Percentiles rank a stretch among this genome's conserved stretches.
phyloP scores from a whole-genome alignment of 2,329 filamentous ascomycete genomes.

The Venturia pyrina region DNA sequence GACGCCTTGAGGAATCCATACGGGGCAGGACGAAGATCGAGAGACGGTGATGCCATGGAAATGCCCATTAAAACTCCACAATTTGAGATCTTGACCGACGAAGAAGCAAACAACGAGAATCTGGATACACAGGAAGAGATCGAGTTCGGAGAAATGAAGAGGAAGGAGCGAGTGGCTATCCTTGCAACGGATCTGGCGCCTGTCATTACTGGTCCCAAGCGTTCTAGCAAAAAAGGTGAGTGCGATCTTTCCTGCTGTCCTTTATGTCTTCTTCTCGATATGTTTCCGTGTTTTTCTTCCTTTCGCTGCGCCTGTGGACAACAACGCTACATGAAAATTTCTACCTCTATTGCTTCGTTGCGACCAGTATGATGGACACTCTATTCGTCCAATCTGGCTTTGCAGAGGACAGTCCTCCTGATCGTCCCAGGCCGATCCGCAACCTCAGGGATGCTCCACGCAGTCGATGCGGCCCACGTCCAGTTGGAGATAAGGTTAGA shows the following conservation, averaged over 20 bases:
- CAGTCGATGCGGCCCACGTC: too few species aligned
- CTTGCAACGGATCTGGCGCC: constrained; percentile 66
- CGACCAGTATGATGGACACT: too few species aligned
- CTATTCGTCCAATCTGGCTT: too few species aligned
- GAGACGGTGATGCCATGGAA: constrained; percentile 27
- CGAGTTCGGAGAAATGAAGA: constrained; percentile 61
- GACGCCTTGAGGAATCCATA: constrained; percentile 88
- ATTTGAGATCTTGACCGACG: constrained; percentile 54
- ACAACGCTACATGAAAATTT: too few species aligned
- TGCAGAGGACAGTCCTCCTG: too few species aligned
- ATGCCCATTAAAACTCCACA: constrained; percentile 51
- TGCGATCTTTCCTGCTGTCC: constrained; percentile 9
- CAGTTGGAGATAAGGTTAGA: too few species aligned
- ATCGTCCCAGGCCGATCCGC: too few species aligned
- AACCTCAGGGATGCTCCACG: too few species aligned
- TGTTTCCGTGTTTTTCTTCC: background rate
- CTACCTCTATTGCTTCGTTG: too few species aligned
- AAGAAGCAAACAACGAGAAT: constrained; percentile 60
- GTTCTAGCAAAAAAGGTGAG: constrained; percentile 37
- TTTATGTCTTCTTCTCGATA: background rate
- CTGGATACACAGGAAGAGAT: constrained; percentile 58
- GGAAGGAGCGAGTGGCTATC: constrained; percentile 59
- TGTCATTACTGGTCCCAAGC: constrained; percentile 44
- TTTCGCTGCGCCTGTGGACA: background rate
- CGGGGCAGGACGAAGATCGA: constrained; percentile 43